Evolutionary conservation across 192 early-diverging fungal species (phyloP), one percentile per base, ranked within the genome.

Genomic region (Spizellomyces sp.): DNA sequence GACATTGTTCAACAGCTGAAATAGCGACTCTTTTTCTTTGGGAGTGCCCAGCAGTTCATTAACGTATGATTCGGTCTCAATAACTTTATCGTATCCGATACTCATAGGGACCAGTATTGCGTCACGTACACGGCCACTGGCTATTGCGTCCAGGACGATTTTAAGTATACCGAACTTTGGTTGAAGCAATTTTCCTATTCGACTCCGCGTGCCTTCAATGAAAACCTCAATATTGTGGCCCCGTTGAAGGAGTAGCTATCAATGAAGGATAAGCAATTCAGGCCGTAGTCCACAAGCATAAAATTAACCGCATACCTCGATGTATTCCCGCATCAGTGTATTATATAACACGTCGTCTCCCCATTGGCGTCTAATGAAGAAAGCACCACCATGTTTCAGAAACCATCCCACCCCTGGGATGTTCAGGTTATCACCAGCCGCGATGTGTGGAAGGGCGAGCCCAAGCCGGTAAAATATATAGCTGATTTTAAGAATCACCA

Each of bases 141-240:
- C 66, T 45, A 94, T 80, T 41, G 88, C 83, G n/a, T 93, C 91
- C 73, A 92, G 67, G 8, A 94, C 76, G 55, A 94, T 90, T 76
- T 94, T 94, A 65, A 94, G 77, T 59, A 94, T 83, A 57, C 93
- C 91, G 55, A 94, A 86, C 67, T 92, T 92, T 4, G 93, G 93
- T 48, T 87, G 86, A 45, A 94, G 78, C 17, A 93, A 73, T 66
- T 94, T 94, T 66, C 92, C 92, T 42, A 89, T 89, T 64, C 93
- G 86, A 66, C 85, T 88, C 15, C 93, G 86, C 4, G 93, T 94
- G 6, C 93, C 93, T 77, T 94, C 93, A 7, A 92, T 84, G 70
- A 94, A 94, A 43, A 86, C 90, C 74, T 93, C 91, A 59, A 94
- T 75, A 70, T 93, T 94, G 77, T 90, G 87, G 48, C 93, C 93